Evolutionary conservation across 1,284 basidiomycete genomes (phyloP), one percentile per base, ranked within the genome.

Genomic region (Sporisorium exsertum): DNA sequence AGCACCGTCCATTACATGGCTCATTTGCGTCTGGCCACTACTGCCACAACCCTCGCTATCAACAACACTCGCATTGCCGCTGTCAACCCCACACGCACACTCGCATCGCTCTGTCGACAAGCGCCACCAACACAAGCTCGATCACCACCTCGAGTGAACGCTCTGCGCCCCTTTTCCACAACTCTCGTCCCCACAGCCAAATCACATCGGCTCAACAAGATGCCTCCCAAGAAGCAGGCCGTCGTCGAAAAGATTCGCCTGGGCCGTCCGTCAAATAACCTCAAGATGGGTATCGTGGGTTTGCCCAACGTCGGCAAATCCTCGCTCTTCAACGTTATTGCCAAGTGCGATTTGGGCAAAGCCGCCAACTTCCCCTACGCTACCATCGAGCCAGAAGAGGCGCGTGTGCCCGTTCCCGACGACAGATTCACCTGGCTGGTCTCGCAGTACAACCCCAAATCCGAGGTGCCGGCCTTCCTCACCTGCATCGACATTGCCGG

Each of bases 401-500:
- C 97, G 43, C 94, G 96, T 82, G 94, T 99, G 70, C 93, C 94
- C 42, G 95, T 99, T n/a, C 97, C 97, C 10, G 97, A 99, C 85
- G 86, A 89, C 24, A 92, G 97, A 62, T 98, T 99, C 83, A 92
- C 94, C 69, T 99, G 95, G 95, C 91, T 99, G 33, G 92, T 90
- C 84, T 90, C 93, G 26, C 86, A 90, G 22, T 99, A 98, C 89
- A 97, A 98, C 87, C 96, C 97, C 20, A 90, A 88, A 32, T 92
- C 91, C 24, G 91, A 92, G 79, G 90, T 99, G 45, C 95, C 97
- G 10, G 96, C 97, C 13, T 95, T 95, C 88, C 89, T 99, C 71
- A 99, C 97, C 24, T 97, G 94, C 86, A 97, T 99, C 86, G 97
- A 99, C 87, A 99, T 99, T 84, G 97, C 97, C 78, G 97, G 97